Percentiles rank a stretch among this genome's conserved stretches.
These are phyloP conservation scores for Talaromyces sp. DNA, from an alignment of 2,329 filamentous ascomycete genomes.

Conservation along the genomic window DNA sequence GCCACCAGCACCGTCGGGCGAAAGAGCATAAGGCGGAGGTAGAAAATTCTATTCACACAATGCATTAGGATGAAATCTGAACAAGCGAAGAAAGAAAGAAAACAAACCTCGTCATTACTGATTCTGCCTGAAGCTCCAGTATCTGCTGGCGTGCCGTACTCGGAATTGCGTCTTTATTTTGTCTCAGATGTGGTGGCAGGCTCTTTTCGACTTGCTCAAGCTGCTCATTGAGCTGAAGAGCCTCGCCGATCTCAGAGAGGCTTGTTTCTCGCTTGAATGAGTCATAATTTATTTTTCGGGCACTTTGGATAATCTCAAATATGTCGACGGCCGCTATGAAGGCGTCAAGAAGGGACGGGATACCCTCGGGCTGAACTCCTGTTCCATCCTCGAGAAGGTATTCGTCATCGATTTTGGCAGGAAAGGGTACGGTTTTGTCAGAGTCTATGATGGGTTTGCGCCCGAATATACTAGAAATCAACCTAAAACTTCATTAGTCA, in stretches of 20 bases:
- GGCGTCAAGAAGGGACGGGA: neutral
- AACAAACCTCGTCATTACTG: neutral
- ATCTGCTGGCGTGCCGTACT: neutral
- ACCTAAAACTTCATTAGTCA: neutral
- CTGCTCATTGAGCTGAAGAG: neutral
- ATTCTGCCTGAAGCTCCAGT: neutral
- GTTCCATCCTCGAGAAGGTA: neutral
- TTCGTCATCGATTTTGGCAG: neutral
- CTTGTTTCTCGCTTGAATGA: neutral
- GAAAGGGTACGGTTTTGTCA: neutral
- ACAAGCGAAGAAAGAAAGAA: neutral
- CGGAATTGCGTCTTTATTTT: neutral
- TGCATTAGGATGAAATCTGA: neutral
- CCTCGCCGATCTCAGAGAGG: neutral
- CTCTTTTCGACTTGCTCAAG: neutral
- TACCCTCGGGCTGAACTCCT: neutral
- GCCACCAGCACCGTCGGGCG: neutral
- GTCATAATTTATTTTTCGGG: neutral
- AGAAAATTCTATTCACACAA: neutral
- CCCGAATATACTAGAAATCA: neutral
- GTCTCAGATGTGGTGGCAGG: neutral
- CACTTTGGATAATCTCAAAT: neutral
- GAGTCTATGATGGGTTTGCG: neutral
- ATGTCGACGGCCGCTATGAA: neutral
- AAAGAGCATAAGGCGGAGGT: neutral